Base-by-base conservation (phyloP, 2,329 filamentous ascomycete species). In the Scedosporium apiospermum region DNA sequence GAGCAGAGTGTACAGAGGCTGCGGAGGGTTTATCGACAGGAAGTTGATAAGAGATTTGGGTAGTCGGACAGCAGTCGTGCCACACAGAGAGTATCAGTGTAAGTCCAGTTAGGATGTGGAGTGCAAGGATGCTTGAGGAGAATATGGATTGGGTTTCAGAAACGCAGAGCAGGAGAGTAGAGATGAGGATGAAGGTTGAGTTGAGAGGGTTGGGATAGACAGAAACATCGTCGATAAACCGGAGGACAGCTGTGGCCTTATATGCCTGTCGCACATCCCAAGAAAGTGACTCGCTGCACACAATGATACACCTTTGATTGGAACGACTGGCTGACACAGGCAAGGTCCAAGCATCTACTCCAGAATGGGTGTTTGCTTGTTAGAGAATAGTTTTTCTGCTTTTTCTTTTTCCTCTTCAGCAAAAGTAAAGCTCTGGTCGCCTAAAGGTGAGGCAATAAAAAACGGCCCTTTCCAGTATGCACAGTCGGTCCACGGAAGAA, bases 241-340 rank as follows among this genome's bases (percentile, higher is more conserved):
- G 46, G 60, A 61, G 60, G 60, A 44, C 23, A 42, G 60, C 34
- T 57, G 30, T 61, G 60, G 49, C 57, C 60, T 61, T 61, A 61
- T 61, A 61, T 61, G 49, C 42, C 18, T 57, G 59, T 61, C 30
- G 49, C 44, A 21, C 60, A 14, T 61, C 16, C 26, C 44, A 10
- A 57, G 18, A 30, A 51, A 27, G 49, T 61, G 26, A n/a, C 44
- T 61, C 26, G 12, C 58, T 60, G 58, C 59, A 38, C 44, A 53
- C 59, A 61, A 53, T 18, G 30, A 16, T 18, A 23, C 26, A 34
- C 3, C 44, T 23, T 23, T 53, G 41, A 34, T 38, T 53, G 41
- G 49, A 53, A 23, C 44, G 41, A 53, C 23, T 23, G 44, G 10
- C 44, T 16, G 30, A 34, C 44, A 38, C 27, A 30, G 44, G 44